phyloP scores from a whole-genome alignment of 305 asterid species.

The Fraxinus sp. region DNA sequence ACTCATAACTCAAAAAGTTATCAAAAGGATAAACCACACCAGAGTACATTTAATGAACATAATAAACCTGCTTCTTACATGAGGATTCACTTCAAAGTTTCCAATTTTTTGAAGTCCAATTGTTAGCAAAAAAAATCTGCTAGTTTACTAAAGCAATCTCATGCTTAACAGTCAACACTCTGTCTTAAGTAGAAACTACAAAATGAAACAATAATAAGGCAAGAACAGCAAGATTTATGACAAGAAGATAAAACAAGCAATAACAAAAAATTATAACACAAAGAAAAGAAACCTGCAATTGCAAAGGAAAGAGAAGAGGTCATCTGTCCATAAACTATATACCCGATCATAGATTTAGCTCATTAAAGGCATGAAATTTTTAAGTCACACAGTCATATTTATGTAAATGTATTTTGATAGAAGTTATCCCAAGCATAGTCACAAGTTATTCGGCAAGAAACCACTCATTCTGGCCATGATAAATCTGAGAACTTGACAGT shows the following conservation, averaged over 20 bases:
- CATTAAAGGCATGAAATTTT: not conserved
- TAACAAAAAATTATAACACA: not conserved
- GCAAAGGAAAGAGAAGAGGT: not conserved
- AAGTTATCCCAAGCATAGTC: not conserved
- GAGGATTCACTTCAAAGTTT: not conserved
- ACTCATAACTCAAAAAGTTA: not conserved
- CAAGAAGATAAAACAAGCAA: not conserved
- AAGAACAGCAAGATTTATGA: not conserved
- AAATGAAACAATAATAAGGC: not conserved
- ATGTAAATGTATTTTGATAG: not conserved
- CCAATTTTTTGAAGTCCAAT: not conserved
- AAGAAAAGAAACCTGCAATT: not conserved
- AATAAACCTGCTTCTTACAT: not conserved
- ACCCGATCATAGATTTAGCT: not conserved
- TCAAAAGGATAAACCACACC: not conserved
- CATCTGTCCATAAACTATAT: not conserved
- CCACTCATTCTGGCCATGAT: not conserved
- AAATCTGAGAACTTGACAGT: not conserved
- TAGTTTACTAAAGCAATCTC: not conserved
- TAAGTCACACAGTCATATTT: not conserved
- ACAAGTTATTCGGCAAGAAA: not conserved
- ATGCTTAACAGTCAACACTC: not conserved
- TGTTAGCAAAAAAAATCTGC: not conserved
- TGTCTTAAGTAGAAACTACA: not conserved
- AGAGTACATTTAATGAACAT: not conserved